Evolutionary conservation across 371 early-diverging fungal genomes (phyloP).

Genomic region (Synchytrium microbalum): DNA sequence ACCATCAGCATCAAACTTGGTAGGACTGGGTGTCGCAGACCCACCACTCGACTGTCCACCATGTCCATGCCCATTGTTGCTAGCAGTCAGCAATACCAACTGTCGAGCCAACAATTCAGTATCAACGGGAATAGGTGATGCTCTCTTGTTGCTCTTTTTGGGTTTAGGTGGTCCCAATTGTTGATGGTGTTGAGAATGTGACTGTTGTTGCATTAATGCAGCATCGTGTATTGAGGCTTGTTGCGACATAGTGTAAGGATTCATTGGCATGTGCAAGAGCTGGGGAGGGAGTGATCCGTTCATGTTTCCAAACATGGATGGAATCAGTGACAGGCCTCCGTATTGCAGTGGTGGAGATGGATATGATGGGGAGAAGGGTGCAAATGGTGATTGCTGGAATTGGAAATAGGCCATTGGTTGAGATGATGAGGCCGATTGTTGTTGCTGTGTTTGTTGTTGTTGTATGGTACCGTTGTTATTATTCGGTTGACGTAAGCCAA

Average conservation of each 20-base stretch:
- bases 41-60: background rate
- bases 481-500: background rate
- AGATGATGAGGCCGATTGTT: background rate
- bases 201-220: background rate
- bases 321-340: background rate
- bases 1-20: background rate
- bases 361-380: background rate
- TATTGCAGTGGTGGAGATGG: too few relatives aligned
- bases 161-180: background rate
- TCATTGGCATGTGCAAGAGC: background rate
- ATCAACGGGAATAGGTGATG: slow-evolving; percentile 1
- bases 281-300: background rate
- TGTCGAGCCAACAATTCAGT: slow-evolving; percentile 6
- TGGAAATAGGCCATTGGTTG: too few relatives aligned
- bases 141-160: background rate
- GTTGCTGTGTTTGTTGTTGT: background rate
- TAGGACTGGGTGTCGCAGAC: background rate
- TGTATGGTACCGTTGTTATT: background rate
- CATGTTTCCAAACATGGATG: background rate
- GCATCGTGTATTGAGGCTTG: background rate
- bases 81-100: slow-evolving; percentile 9
- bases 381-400: too few relatives aligned
- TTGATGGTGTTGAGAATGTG: background rate
- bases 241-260: background rate
- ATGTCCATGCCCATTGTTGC: background rate